Conservation (phyloP, 805 yeast genomes). For the Metschnikowia similis region DNA sequence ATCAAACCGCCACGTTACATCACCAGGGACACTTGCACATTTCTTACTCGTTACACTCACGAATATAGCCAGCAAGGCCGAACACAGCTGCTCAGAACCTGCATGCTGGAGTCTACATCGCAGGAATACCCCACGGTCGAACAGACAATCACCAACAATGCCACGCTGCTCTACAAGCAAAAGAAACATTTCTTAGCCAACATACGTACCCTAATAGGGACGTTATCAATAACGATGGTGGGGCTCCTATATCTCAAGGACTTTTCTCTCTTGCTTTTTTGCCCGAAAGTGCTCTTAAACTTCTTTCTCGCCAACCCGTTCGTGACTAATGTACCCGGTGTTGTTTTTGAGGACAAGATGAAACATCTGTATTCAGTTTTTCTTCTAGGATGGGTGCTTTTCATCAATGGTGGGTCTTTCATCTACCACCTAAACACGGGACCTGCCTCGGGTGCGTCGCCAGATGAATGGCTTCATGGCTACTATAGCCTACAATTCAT, state of each 20-base stretch:
- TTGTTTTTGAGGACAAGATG: background rate
- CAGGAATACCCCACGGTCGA: slow-evolving; percentile 29
- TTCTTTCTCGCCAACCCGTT: slow-evolving; percentile 28
- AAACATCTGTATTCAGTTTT: slow-evolving; percentile 7
- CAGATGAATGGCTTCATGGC: slow-evolving; percentile 27
- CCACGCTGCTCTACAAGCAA: slow-evolving; percentile 38
- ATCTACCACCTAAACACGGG: slow-evolving; percentile 28
- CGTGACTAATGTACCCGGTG: slow-evolving; percentile 15
- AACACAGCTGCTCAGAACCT: background rate
- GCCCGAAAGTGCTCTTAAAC: slow-evolving; percentile 25
- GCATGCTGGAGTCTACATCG: background rate
- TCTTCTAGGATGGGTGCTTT: slow-evolving; percentile 22
- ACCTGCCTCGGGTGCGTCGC: slow-evolving; percentile 8
- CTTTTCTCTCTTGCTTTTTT: slow-evolving; percentile 30
- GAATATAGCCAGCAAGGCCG: too few species aligned
- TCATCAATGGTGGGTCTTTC: slow-evolving; percentile 21
- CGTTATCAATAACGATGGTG: slow-evolving; percentile 34
- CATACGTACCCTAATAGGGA: slow-evolving; percentile 29
- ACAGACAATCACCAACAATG: slow-evolving; percentile 40
- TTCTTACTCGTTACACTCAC: background rate
- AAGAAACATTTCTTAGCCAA: slow-evolving; percentile 37
- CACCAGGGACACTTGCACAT: background rate
- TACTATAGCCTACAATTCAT: slow-evolving; percentile 34
- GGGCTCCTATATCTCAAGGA: slow-evolving; percentile 40
- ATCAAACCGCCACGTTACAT: background rate